A percentile compares a stretch with the other conserved stretches of the same genome.
These are phyloP conservation scores for Arthrobotrys conoides DNA, from an alignment of 2,329 filamentous ascomycete genomes.

Conservation along the genomic window DNA sequence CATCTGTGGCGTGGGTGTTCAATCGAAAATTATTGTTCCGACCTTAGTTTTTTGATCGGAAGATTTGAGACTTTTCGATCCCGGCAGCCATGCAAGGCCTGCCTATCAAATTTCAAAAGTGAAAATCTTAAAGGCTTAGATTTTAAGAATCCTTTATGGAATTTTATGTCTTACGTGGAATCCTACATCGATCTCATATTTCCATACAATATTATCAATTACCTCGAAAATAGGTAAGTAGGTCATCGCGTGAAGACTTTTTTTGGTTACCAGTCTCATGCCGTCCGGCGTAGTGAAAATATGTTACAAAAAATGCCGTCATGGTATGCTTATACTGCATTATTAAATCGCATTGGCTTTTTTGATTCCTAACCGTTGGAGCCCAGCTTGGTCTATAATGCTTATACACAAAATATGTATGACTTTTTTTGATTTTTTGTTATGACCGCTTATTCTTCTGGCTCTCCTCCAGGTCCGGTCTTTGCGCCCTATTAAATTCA, in stretches of 20 bases:
- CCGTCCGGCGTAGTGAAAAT: not conserved
- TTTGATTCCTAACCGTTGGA: conserved; percentile 42
- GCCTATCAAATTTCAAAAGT: too few species aligned
- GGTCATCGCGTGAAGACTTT: not conserved
- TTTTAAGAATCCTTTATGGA: too few species aligned
- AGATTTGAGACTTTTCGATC: too few species aligned
- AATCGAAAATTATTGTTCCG: too few species aligned
- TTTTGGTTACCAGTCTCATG: not conserved
- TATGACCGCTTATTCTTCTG: conserved; percentile 49
- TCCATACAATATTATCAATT: too few species aligned
- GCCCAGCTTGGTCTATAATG: conserved; percentile 43
- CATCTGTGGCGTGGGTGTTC: not conserved
- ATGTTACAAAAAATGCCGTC: not conserved
- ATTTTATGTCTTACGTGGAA: too few species aligned
- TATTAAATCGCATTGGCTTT: conserved; percentile 35
- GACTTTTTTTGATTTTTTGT: conserved; percentile 1
- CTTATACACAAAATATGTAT: conserved; percentile 49
- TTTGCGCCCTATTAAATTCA: conserved; percentile 60
- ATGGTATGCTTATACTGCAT: not conserved
- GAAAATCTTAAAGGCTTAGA: too few species aligned
- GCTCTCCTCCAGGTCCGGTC: conserved; percentile 62
- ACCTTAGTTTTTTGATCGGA: too few species aligned
- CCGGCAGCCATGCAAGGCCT: too few species aligned
- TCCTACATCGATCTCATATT: too few species aligned
- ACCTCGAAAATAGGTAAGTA: too few species aligned